Conservation (phyloP, 352 stramenopile species). For the Phytophthora constricta region DNA sequence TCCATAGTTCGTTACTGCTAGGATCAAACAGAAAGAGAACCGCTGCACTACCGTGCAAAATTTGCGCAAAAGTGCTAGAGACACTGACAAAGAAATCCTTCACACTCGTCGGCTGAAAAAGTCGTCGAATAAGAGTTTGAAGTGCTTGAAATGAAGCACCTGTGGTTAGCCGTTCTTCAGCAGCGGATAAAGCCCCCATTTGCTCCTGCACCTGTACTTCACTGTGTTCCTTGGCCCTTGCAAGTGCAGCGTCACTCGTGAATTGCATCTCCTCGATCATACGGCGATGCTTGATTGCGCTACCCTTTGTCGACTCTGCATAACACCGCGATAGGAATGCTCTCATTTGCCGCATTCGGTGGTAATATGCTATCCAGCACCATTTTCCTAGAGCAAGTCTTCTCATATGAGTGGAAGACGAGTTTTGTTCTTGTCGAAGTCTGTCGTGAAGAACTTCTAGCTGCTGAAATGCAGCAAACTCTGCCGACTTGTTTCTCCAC, state of each 20-base stretch:
- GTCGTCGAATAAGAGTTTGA: constrained; percentile 54
- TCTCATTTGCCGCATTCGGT: constrained; percentile 38
- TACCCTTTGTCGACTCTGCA: constrained; percentile 14
- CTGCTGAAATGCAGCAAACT: constrained; percentile 21
- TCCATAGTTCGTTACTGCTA: constrained; percentile 72
- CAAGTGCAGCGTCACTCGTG: constrained; percentile 18
- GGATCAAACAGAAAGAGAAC: constrained; percentile 72
- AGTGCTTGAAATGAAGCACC: constrained; percentile 40
- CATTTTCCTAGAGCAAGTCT: constrained; percentile 42
- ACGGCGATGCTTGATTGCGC: constrained; percentile 8
- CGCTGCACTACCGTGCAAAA: constrained; percentile 48
- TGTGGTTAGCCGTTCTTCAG: constrained; percentile 34
- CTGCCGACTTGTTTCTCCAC: constrained; percentile 24
- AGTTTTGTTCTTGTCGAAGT: constrained; percentile 23
- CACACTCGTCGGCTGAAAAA: constrained; percentile 40
- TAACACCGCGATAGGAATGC: constrained; percentile 44
- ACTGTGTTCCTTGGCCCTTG: constrained; percentile 15
- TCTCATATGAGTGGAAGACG: constrained; percentile 19
- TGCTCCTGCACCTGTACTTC: constrained; percentile 19
- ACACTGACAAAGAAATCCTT: constrained; percentile 58
- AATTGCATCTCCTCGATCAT: constrained; percentile 22
- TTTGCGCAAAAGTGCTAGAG: constrained; percentile 42
- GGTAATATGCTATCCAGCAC: constrained; percentile 60
- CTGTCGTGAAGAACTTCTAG: constrained; percentile 14
- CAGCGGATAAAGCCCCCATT: constrained; percentile 17